Conservation (phyloP, 1,284 basidiomycete genomes). For the Ceratobasidium sp. region DNA sequence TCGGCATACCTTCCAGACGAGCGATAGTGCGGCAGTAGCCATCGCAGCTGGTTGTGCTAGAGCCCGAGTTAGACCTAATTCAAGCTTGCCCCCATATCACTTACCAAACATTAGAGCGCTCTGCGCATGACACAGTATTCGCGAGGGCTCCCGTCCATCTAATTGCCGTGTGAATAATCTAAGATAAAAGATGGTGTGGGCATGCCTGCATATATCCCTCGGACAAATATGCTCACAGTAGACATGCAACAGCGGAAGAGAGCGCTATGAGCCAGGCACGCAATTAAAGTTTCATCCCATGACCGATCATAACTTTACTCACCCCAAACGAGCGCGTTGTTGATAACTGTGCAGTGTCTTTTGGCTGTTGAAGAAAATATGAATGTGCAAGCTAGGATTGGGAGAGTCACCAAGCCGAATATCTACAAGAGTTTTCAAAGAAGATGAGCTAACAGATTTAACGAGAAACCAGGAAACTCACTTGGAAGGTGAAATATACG, state of each 20-base stretch:
- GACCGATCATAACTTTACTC: background rate
- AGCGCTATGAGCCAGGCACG: conserved; percentile 22
- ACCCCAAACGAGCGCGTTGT: conserved; percentile 37
- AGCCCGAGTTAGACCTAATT: background rate
- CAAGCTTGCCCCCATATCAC: background rate
- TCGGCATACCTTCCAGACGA: conserved; percentile 34
- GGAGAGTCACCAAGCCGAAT: conserved; percentile 27
- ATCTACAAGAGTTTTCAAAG: background rate
- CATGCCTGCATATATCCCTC: background rate
- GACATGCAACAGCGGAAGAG: conserved; percentile 2
- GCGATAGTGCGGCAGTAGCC: conserved; percentile 11
- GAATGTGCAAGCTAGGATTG: conserved; percentile 34
- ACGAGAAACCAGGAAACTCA: background rate
- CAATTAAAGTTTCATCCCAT: background rate
- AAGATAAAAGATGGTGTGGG: background rate
- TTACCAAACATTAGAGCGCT: conserved; percentile 32
- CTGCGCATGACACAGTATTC: conserved; percentile 24
- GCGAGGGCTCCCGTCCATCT: conserved; percentile 12
- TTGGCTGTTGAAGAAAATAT: conserved; percentile 26
- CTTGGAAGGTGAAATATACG: conserved; percentile 37
- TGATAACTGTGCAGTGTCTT: conserved; percentile 22
- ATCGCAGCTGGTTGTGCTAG: conserved; percentile 18
- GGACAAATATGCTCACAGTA: conserved; percentile 13
- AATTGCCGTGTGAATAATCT: conserved; percentile 29
- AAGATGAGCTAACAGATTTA: background rate